A percentile compares a stretch with the other conserved stretches of the same genome.
These are phyloP conservation scores for Posidonia oceanica DNA, from an alignment of 116 monocot species.

Conservation along the genomic window DNA sequence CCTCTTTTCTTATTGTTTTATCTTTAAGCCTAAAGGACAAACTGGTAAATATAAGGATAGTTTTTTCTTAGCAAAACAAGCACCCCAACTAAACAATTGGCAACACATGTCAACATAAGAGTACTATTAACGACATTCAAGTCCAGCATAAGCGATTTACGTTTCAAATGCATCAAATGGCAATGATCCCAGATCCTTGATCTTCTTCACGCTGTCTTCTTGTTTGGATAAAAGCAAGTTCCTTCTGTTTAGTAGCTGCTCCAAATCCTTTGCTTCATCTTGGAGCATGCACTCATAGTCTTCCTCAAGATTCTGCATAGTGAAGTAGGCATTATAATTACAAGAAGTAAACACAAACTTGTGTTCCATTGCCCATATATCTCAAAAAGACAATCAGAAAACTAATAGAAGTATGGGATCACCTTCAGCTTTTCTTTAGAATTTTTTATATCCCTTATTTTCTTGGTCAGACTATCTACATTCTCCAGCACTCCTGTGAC, in stretches of 20 bases:
- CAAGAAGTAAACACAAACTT: too few species aligned
- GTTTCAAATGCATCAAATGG: constrained; percentile 96
- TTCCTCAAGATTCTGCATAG: constrained; percentile 57
- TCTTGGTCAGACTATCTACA: too few species aligned
- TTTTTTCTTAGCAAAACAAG: background rate
- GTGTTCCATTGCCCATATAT: background rate
- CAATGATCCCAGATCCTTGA: constrained; percentile 88
- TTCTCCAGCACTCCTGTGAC: too few species aligned
- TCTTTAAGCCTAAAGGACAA: too few species aligned
- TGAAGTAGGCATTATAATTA: too few species aligned
- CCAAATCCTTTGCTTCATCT: constrained; percentile 84
- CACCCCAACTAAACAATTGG: too few species aligned
- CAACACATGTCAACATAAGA: too few species aligned
- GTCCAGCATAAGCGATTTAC: constrained; percentile 23
- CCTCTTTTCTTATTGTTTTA: background rate
- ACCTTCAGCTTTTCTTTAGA: constrained; percentile 72
- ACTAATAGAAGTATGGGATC: background rate
- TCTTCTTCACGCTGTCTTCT: constrained; percentile 66
- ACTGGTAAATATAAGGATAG: background rate
- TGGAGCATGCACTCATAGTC: constrained; percentile 59
- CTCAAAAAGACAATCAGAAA: background rate
- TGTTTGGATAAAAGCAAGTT: too few species aligned
- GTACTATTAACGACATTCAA: background rate
- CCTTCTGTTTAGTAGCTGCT: constrained; percentile 35
- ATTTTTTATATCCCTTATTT: background rate